Conservation (phyloP, 73 alveolate species). For the Uronychia setigera region DNA sequence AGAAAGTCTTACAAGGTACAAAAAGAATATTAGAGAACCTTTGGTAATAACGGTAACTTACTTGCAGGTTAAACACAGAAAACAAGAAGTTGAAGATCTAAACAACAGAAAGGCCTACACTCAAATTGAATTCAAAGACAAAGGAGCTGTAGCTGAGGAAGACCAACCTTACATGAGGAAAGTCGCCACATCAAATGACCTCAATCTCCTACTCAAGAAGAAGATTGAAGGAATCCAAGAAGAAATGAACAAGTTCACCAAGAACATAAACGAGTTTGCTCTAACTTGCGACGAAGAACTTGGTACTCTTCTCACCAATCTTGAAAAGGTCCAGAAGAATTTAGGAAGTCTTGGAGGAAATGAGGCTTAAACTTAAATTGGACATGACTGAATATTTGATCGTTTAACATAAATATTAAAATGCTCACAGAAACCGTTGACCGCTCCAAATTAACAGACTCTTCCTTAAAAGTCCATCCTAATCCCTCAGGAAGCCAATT, state of each 20-base stretch:
- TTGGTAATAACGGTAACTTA: constrained; percentile 1
- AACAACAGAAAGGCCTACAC: constrained; percentile 41
- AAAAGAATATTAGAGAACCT: constrained; percentile 40
- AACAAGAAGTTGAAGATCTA: constrained; percentile 37
- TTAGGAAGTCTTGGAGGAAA: neutral
- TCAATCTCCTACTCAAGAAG: constrained; percentile 19
- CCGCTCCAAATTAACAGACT: neutral
- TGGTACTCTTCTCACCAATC: neutral
- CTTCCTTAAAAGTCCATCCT: neutral
- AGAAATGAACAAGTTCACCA: constrained; percentile 48
- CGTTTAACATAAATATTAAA: too few species aligned
- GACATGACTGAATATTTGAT: neutral
- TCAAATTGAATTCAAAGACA: constrained; percentile 32
- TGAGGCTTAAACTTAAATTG: neutral
- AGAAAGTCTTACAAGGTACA: constrained; percentile 34
- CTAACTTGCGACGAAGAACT: constrained; percentile 62
- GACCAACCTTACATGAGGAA: constrained; percentile 21
- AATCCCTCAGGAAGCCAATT: neutral
- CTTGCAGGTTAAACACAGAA: constrained; percentile 18
- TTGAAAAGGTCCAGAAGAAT: constrained; percentile 12
- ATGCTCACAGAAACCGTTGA: neutral
- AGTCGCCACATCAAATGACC: constrained; percentile 16
- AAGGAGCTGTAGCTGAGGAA: constrained; percentile 14
- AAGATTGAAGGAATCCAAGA: constrained; percentile 58
- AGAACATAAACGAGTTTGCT: constrained; percentile 46